Conservation (phyloP, 1,139 yeast species). For the Candida sp. region DNA sequence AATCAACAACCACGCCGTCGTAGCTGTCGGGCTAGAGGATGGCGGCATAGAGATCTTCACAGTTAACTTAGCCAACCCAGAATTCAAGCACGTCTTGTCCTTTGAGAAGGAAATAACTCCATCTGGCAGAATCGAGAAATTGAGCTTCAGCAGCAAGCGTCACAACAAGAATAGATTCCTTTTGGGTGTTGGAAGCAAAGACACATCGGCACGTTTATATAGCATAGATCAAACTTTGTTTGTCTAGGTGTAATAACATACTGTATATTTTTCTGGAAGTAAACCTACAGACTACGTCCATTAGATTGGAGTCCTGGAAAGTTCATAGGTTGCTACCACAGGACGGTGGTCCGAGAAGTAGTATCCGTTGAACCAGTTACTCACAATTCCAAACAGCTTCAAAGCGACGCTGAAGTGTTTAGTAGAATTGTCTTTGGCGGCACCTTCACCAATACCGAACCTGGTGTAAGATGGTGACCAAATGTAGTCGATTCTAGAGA, state of each 20-base stretch:
- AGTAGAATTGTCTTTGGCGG: not conserved
- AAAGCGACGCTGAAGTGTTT: conserved; percentile 18
- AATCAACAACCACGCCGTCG: conserved; percentile 23
- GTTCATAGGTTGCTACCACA: conserved; percentile 21
- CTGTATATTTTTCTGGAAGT: not conserved
- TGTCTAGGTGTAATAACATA: not conserved
- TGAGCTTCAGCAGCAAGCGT: conserved; percentile 52
- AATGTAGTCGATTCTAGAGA: conserved; percentile 49
- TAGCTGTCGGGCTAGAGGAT: conserved; percentile 78
- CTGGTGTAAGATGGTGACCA: conserved; percentile 37
- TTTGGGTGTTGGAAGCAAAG: conserved; percentile 74
- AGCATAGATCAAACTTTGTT: conserved; percentile 18
- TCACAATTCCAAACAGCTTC: conserved; percentile 44
- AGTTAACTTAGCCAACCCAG: conserved; percentile 27
- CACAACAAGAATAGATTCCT: conserved; percentile 23
- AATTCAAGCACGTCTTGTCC: conserved; percentile 29
- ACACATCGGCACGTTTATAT: conserved; percentile 67
- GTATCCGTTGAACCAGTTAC: conserved; percentile 40
- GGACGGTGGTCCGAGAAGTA: conserved; percentile 29
- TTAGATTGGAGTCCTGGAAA: conserved; percentile 12
- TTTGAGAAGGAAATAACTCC: conserved; percentile 53
- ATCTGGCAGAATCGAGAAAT: conserved; percentile 59
- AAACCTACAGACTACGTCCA: too few relatives aligned
- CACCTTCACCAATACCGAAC: conserved; percentile 4
- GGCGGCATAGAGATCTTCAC: conserved; percentile 40